phyloP scores from a whole-genome alignment of 202 grass and related monocot genomes.

The Dendrocalamus latiflorus region DNA sequence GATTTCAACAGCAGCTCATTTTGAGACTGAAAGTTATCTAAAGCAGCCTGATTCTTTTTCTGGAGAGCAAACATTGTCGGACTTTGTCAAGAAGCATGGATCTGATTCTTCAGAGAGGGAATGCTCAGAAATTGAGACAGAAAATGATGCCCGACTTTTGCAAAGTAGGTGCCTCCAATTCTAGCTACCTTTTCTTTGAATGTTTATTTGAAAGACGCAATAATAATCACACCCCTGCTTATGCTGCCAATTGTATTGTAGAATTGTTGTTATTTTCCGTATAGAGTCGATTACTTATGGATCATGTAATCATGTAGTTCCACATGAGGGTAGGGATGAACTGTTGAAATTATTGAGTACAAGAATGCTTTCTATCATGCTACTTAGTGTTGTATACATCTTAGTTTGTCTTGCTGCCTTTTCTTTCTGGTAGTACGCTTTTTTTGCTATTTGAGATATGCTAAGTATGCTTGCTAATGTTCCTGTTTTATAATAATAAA shows the following conservation, averaged over 20 bases:
- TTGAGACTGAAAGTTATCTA: constrained; percentile 34
- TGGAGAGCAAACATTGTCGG: constrained; percentile 40
- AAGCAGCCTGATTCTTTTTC: constrained; percentile 31
- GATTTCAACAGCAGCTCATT: constrained; percentile 15
- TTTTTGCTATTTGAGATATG: not conserved
- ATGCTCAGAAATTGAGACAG: constrained; percentile 57
- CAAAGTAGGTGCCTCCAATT: constrained; percentile 22
- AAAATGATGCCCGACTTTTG: constrained; percentile 35
- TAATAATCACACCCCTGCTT: not conserved
- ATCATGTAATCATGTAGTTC: constrained; percentile 19
- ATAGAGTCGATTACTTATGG: not conserved
- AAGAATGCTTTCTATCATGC: not conserved
- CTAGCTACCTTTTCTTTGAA: not conserved
- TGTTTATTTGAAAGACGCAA: not conserved
- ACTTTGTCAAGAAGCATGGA: constrained; percentile 33
- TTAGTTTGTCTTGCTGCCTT: not conserved
- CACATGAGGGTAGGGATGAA: not conserved
- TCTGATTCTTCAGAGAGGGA: constrained; percentile 40
- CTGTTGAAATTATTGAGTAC: not conserved
- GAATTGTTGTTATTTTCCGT: not conserved
- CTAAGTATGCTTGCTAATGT: not conserved
- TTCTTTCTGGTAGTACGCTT: not conserved
- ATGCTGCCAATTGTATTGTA: not conserved
- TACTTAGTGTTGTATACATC: not conserved
- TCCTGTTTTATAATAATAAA: not conserved